These are phyloP conservation scores for Penicillium nucicola DNA, from an alignment of 495 filamentous ascomycete genomes.

Conservation along the genomic window DNA sequence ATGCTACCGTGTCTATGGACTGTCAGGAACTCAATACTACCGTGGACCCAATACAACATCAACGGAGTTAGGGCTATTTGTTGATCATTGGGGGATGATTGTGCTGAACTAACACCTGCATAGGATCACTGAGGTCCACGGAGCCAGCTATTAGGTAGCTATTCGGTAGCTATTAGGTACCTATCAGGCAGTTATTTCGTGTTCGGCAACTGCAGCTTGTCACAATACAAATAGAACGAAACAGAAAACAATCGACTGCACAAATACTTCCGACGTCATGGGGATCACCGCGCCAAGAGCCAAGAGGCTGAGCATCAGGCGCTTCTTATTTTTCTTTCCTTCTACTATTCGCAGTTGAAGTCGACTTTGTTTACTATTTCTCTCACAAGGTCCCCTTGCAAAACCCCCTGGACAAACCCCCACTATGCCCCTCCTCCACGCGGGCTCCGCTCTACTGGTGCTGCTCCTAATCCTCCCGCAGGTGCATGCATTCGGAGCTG, in stretches of 20 bases:
- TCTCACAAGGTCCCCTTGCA: neutral
- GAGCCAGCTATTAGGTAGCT: too few relatives aligned
- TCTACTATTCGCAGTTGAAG: too few relatives aligned
- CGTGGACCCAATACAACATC: slow-evolving; percentile 18
- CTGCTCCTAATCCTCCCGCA: slow-evolving; percentile 56
- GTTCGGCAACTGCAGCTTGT: too few relatives aligned
- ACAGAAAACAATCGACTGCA: neutral
- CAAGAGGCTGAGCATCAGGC: neutral
- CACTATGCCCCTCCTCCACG: slow-evolving; percentile 30
- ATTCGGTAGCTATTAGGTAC: too few relatives aligned
- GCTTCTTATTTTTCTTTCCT: neutral
- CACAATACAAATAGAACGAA: neutral
- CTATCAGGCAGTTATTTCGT: too few relatives aligned
- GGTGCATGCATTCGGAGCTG: slow-evolving; percentile 80
- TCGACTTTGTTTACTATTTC: too few relatives aligned
- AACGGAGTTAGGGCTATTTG: too few relatives aligned
- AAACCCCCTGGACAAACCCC: neutral
- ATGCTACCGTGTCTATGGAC: neutral
- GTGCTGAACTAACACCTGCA: too few relatives aligned
- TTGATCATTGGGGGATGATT: too few relatives aligned
- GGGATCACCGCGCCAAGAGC: slow-evolving; percentile 5
- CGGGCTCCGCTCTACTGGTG: slow-evolving; percentile 39
- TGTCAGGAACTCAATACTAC: slow-evolving; percentile 12
- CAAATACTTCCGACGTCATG: slow-evolving; percentile 2
- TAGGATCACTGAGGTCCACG: too few relatives aligned